A percentile compares a stretch with the other conserved stretches of the same genome.
Evolutionary conservation across 495 filamentous ascomycete species (phyloP).

Genomic region (Hypoxylon cercidicola): DNA sequence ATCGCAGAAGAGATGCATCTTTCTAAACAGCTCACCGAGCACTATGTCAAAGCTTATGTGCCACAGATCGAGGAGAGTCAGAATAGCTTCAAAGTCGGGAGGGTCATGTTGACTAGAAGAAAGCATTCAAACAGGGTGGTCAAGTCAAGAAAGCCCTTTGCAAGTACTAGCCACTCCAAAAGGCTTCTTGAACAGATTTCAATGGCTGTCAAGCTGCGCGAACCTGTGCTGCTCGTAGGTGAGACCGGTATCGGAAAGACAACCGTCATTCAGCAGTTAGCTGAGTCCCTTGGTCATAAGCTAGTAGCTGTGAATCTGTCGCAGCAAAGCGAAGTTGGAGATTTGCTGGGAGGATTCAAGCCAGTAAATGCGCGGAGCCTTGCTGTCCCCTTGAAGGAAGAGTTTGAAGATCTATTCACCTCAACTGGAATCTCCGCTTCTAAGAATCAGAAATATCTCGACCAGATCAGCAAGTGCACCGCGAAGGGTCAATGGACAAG

Average conservation of each 20-base stretch:
- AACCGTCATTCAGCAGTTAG: slow-evolving; percentile 91
- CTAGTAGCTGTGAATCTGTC: slow-evolving; percentile 93
- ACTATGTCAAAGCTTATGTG: slow-evolving; percentile 73
- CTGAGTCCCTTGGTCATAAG: slow-evolving; percentile 80
- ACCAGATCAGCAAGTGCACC: slow-evolving; percentile 79
- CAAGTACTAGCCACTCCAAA: slow-evolving; percentile 76
- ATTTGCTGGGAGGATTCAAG: slow-evolving; percentile 95
- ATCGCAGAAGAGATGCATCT: slow-evolving; percentile 89
- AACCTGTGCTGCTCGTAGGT: slow-evolving; percentile 92
- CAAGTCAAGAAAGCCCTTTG: slow-evolving; percentile 69
- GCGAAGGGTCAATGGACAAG: slow-evolving; percentile 85
- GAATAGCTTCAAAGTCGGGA: slow-evolving; percentile 71
- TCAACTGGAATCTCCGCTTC: slow-evolving; percentile 81
- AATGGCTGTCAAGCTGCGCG: slow-evolving; percentile 79
- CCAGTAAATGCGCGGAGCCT: slow-evolving; percentile 90
- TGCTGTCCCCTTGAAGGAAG: slow-evolving; percentile 88
- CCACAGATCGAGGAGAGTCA: slow-evolving; percentile 70
- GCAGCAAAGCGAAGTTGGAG: slow-evolving; percentile 94
- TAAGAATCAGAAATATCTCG: slow-evolving; percentile 87
- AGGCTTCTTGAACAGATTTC: slow-evolving; percentile 85
- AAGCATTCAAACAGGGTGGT: slow-evolving; percentile 52
- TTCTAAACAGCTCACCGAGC: slow-evolving; percentile 77
- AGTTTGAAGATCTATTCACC: slow-evolving; percentile 89
- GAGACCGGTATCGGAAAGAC: slow-evolving; percentile 99
- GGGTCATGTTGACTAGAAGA: slow-evolving; percentile 65